Base-by-base conservation (phyloP, 2,329 filamentous ascomycete genomes). In the Myriosclerotinia duriaeana region DNA sequence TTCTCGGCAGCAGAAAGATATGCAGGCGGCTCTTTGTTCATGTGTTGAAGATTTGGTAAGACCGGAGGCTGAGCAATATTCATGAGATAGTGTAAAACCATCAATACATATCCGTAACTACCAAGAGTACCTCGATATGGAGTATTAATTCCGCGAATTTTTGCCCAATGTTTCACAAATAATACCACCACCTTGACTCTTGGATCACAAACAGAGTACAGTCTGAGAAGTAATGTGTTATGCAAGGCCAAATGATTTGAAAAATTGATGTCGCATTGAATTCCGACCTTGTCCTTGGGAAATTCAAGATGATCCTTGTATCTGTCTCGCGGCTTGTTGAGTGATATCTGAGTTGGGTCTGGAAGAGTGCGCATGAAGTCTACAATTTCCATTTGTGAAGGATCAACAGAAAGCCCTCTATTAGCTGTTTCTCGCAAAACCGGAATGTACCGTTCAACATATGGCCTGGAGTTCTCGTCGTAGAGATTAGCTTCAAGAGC, bases 181-280 rank as follows among this genome's bases (percentile, higher is more conserved):
- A 96, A 79, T 0, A 96, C 87, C 79, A 97, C 85, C 1, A 88
- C 86, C 30, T 87, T 85, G 6, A 97, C 91, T 14, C 93, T 88
- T 5, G 85, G 79, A 75, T 97, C 93, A 26, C 89, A 91, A 65
- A 86, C 84, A 2, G 90, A 89, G 78, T 97, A 97, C 77, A 91
- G 94, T 50, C 90, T 87, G 40, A 97, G 84, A 50, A 97, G 85
- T 44, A 86, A 80, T 0, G 93, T 96, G 76, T 97, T 97, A 71
- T 95, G 89, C 3, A 96, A 81, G 1, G 89, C 92, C 3, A 97
- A 84, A 54, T 91, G 87, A 22, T 93, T 93, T 1, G 90, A 90
- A 76, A 97, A 97, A 77, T 96, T 96, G 81, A 97, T 92, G 75
- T 97, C 92, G 76, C 91, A 95, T 75, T 93, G 91, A 17, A 94